Percentiles rank a stretch among this genome's conserved stretches.
Evolutionary conservation across 495 filamentous ascomycete genomes (phyloP).

Genomic region (Talaromyces proteolyticus): DNA sequence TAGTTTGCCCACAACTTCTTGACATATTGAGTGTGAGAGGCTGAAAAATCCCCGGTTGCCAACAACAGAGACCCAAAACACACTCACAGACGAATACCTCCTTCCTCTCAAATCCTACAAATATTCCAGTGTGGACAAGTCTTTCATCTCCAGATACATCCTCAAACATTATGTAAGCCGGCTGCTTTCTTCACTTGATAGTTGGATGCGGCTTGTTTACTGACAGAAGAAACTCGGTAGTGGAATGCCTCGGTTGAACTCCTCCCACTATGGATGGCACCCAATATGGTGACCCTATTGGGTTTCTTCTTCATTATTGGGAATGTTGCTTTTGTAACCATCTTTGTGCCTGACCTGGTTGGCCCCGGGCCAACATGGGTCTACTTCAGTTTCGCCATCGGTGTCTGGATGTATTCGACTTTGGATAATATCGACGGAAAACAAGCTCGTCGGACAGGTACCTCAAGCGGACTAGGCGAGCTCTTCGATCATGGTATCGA

Average conservation of each 20-base stretch:
- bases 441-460: constrained; percentile 90
- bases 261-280: constrained; percentile 90
- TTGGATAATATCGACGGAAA: constrained; percentile 99
- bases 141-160: constrained; percentile 88
- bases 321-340: constrained; percentile 74
- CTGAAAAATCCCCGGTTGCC: neutral
- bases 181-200: neutral
- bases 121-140: constrained; percentile 95
- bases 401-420: constrained; percentile 91
- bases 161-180: constrained; percentile 83
- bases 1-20: constrained; percentile 4
- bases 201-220: neutral
- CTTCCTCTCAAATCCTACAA: constrained; percentile 91
- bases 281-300: constrained; percentile 94
- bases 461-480: constrained; percentile 89
- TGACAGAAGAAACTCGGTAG: constrained; percentile 33
- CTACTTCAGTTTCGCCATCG: constrained; percentile 91
- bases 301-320: constrained; percentile 91
- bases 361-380: constrained; percentile 90
- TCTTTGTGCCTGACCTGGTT: constrained; percentile 85
- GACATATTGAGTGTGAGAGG: neutral
- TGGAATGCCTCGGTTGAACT: constrained; percentile 97
- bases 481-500: constrained; percentile 99
- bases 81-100: constrained; percentile 63
- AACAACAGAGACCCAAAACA: constrained; percentile 47